Conservation (phyloP, 1,284 basidiomycete species). For the Apiotrichum gracile region DNA sequence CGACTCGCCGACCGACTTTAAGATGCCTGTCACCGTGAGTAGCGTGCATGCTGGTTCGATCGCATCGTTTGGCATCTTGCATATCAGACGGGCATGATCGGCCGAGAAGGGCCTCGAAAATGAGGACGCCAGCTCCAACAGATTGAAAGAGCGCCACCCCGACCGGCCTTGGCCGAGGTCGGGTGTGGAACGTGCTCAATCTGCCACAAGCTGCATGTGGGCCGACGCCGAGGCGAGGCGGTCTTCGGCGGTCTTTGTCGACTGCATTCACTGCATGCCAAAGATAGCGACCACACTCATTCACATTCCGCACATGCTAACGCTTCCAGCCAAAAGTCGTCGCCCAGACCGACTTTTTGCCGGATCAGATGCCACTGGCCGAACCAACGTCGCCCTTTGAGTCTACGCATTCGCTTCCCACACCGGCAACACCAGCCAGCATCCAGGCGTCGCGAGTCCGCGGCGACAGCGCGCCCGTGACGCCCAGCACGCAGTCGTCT, state of each 20-base stretch:
- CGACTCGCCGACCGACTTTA: slow-evolving; percentile 12
- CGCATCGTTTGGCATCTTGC: background rate
- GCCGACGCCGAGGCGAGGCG: no score
- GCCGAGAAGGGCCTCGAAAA: background rate
- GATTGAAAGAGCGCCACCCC: background rate
- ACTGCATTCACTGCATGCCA: no score
- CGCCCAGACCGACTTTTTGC: background rate
- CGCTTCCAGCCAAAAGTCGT: background rate
- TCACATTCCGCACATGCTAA: background rate
- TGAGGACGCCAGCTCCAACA: background rate
- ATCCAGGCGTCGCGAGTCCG: background rate
- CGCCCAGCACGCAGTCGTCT: background rate
- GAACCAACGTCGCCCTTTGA: slow-evolving; percentile 1
- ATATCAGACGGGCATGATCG: background rate
- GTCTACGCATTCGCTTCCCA: background rate
- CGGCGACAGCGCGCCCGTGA: background rate
- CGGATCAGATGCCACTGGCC: background rate
- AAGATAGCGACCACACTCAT: no score
- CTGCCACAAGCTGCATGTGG: no score
- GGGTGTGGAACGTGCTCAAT: no score
- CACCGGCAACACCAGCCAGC: background rate
- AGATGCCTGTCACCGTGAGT: slow-evolving; percentile 19
- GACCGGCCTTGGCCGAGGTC: no score
- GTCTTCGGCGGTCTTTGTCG: no score
- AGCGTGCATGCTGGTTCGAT: background rate